Evolutionary conservation across 345 rosid species (phyloP).

Genomic region (Gossypium arboreum): DNA sequence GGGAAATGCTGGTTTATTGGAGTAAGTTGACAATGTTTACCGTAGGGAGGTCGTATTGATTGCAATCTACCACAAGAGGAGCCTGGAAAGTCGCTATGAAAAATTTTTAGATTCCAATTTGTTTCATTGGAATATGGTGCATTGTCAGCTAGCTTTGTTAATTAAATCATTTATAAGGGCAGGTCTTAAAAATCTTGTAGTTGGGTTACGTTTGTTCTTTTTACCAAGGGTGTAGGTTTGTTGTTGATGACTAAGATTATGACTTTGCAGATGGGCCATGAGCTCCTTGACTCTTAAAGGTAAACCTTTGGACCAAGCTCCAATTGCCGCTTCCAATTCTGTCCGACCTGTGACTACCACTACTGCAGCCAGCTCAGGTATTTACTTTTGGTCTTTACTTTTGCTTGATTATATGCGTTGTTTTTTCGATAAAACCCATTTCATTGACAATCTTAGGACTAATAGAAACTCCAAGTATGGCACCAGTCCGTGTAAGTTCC

Average conservation of each 20-base stretch:
- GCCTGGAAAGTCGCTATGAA: no score
- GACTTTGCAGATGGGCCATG: conserved; percentile 86
- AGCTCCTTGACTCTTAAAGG: conserved; percentile 95
- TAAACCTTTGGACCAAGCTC: conserved; percentile 76
- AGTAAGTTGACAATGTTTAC: conserved; percentile 46
- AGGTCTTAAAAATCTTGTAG: no score
- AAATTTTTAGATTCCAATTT: not conserved
- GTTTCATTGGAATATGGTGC: not conserved
- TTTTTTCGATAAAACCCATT: conserved; percentile 6
- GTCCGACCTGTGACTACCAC: conserved; percentile 40
- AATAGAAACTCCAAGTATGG: conserved; percentile 46
- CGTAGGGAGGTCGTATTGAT: not conserved
- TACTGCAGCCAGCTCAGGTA: conserved; percentile 62
- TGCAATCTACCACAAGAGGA: not conserved
- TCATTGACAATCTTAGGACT: conserved; percentile 31
- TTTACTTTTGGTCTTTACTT: not conserved
- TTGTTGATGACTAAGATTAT: conserved; percentile 6
- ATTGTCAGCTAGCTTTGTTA: not conserved
- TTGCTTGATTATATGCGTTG: not conserved
- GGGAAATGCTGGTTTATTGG: conserved; percentile 84
- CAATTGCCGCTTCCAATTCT: conserved; percentile 58
- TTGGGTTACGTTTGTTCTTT: no score
- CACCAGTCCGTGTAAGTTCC: conserved; percentile 50
- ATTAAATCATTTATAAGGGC: no score
- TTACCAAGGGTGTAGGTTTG: not conserved